A percentile compares a stretch with the other conserved stretches of the same genome.
Evolutionary conservation across 2,329 filamentous ascomycete species (phyloP).

Genomic region (Apiospora marii): DNA sequence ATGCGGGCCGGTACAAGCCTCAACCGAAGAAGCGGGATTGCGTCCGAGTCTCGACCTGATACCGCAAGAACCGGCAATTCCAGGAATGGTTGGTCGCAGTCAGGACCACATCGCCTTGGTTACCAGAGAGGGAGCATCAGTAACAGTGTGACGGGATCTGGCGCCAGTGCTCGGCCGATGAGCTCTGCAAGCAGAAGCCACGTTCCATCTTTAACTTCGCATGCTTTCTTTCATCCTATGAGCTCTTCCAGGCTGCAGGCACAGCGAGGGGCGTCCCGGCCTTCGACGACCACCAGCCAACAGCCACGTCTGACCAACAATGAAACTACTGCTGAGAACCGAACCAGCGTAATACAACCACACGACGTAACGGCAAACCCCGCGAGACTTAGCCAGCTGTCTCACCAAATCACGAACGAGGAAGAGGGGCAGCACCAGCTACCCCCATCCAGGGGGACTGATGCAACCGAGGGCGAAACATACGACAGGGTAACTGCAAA

Average conservation of each 20-base stretch:
- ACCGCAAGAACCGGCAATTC: conserved; percentile 62
- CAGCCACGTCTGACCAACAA: conserved; percentile 46
- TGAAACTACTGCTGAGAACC: conserved; percentile 46
- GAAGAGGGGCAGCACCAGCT: conserved; percentile 66
- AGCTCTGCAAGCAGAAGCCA: conserved; percentile 83
- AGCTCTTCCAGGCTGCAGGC: conserved; percentile 94
- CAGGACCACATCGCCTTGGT: conserved; percentile 62
- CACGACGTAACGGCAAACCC: conserved; percentile 59
- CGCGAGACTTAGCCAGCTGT: conserved; percentile 43
- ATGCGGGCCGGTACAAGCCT: conserved; percentile 38
- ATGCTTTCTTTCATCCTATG: conserved; percentile 96
- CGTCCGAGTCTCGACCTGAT: conserved; percentile 61
- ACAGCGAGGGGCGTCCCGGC: conserved; percentile 71
- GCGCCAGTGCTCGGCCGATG: conserved; percentile 61
- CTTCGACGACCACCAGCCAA: conserved; percentile 40
- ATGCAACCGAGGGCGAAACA: conserved; percentile 78
- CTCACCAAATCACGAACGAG: conserved; percentile 48
- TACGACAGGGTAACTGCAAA: conserved; percentile 76
- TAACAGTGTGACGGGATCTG: conserved; percentile 48
- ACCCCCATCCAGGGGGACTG: conserved; percentile 73
- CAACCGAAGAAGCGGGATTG: conserved; percentile 48
- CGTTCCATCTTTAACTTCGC: conserved; percentile 86
- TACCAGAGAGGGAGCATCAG: conserved; percentile 53
- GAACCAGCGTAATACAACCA: conserved; percentile 60
- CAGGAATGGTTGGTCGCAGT: conserved; percentile 60